phyloP scores from a whole-genome alignment of 495 filamentous ascomycete species.

The Penicillium maclennaniae region DNA sequence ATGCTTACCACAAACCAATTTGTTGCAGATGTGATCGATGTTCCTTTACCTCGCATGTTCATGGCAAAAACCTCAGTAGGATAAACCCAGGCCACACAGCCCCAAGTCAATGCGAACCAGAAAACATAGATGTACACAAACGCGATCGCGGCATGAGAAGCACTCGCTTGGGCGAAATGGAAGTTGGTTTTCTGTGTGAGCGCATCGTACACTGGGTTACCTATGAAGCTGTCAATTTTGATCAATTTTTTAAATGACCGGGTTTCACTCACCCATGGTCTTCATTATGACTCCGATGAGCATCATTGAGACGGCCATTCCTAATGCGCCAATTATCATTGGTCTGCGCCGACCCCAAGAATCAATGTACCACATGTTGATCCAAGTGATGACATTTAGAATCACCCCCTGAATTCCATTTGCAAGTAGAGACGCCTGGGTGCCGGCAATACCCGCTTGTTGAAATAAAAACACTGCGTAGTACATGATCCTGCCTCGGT shows the following conservation, averaged over 20 bases:
- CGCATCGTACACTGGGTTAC: constrained; percentile 20
- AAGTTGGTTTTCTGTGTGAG: constrained; percentile 27
- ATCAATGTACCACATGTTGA: constrained; percentile 26
- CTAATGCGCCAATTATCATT: constrained; percentile 24
- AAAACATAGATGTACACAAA: constrained; percentile 23
- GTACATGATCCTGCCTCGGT: constrained; percentile 30
- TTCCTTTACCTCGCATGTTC: constrained; percentile 16
- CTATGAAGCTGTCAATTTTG: too few species aligned
- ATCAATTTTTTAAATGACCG: too few species aligned
- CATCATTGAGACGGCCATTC: constrained; percentile 28
- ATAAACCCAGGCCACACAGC: constrained; percentile 22
- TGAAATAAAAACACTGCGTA: constrained; percentile 27
- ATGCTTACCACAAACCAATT: constrained; percentile 28
- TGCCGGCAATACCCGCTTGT: constrained; percentile 20
- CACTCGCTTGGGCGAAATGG: constrained; percentile 11
- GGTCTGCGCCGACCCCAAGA: constrained; percentile 23
- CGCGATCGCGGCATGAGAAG: constrained; percentile 17
- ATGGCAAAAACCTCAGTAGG: constrained; percentile 17
- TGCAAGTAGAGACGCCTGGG: constrained; percentile 19
- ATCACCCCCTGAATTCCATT: constrained; percentile 25
- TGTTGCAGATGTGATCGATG: constrained; percentile 19
- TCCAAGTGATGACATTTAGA: constrained; percentile 24
- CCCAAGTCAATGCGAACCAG: constrained; percentile 18
- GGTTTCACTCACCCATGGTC: constrained; percentile 19
- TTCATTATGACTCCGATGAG: constrained; percentile 28